Evolutionary conservation across 2,329 filamentous ascomycete genomes (phyloP).

Genomic region (Trichoderma guizhouense): DNA sequence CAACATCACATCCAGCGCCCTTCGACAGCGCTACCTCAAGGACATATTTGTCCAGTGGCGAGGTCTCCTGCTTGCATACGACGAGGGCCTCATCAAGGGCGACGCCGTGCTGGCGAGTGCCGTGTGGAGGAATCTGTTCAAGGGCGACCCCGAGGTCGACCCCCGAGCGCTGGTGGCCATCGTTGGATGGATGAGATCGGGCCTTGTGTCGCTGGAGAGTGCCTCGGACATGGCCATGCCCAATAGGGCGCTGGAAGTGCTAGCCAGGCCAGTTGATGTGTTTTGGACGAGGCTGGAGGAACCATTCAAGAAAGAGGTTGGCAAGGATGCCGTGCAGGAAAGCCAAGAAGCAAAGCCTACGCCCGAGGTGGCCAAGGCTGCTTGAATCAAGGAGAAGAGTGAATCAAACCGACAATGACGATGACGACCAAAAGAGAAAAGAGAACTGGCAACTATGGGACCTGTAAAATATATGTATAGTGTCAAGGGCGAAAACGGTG

Average conservation of each 20-base stretch:
- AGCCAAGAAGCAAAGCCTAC: background rate
- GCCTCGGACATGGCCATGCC: slow-evolving; percentile 44
- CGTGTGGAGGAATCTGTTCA: slow-evolving; percentile 91
- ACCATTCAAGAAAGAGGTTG: slow-evolving; percentile 36
- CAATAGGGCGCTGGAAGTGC: slow-evolving; percentile 31
- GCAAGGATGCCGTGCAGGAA: slow-evolving; percentile 19
- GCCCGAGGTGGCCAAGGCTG: background rate
- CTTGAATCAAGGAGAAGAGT: background rate
- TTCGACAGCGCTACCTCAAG: slow-evolving; percentile 69
- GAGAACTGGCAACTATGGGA: background rate
- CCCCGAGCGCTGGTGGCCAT: slow-evolving; percentile 50
- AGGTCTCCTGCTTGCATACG: slow-evolving; percentile 77
- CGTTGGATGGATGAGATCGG: slow-evolving; percentile 54
- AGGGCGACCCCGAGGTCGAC: slow-evolving; percentile 58
- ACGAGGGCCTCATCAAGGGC: slow-evolving; percentile 73
- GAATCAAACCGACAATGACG: background rate
- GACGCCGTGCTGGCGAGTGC: slow-evolving; percentile 77
- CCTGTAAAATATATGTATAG: slow-evolving; percentile 1
- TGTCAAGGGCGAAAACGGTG: background rate
- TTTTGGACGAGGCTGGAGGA: slow-evolving; percentile 45
- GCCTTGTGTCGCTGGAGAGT: slow-evolving; percentile 47
- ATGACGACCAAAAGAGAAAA: background rate
- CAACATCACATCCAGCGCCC: slow-evolving; percentile 57
- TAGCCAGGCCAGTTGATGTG: slow-evolving; percentile 36
- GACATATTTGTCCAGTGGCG: slow-evolving; percentile 94